Evolutionary conservation across 1,284 basidiomycete species (phyloP).

Genomic region (Ceratobasidium sp.): DNA sequence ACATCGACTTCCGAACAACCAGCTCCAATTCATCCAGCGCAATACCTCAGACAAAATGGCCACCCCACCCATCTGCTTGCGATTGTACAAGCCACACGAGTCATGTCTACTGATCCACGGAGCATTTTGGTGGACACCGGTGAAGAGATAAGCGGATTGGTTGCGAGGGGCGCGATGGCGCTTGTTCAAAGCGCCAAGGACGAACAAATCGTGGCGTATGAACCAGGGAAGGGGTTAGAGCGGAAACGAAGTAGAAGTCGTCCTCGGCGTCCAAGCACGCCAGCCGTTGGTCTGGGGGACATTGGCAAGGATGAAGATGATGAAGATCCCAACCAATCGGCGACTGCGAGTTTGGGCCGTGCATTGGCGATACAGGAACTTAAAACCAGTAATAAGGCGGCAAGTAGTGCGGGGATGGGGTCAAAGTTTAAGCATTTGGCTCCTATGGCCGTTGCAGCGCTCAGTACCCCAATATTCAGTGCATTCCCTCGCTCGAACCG

Average conservation of each 20-base stretch:
- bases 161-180: conserved; percentile 70
- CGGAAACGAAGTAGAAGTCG: conserved; percentile 26
- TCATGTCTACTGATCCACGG: conserved; percentile 79
- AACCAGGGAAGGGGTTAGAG: neutral
- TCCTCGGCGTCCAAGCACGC: conserved; percentile 4
- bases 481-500: conserved; percentile 25
- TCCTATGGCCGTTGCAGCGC: conserved; percentile 35
- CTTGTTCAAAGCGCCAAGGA: conserved; percentile 77
- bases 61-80: conserved; percentile 59
- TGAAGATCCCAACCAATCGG: conserved; percentile 7
- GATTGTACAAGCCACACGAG: conserved; percentile 81
- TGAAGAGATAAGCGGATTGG: conserved; percentile 63
- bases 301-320: neutral
- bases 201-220: conserved; percentile 57
- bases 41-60: conserved; percentile 62
- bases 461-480: conserved; percentile 36
- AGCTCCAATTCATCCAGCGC: conserved; percentile 47
- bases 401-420: neutral
- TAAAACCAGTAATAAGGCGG: conserved; percentile 13
- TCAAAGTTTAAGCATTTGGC: conserved; percentile 28
- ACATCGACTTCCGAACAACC: conserved; percentile 28
- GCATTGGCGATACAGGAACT: conserved; percentile 16
- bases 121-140: conserved; percentile 75
- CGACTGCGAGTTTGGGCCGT: conserved; percentile 19
- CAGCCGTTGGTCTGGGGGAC: neutral